Base-by-base conservation (phyloP, 805 yeast genomes). In the Candida coleopterorum region DNA sequence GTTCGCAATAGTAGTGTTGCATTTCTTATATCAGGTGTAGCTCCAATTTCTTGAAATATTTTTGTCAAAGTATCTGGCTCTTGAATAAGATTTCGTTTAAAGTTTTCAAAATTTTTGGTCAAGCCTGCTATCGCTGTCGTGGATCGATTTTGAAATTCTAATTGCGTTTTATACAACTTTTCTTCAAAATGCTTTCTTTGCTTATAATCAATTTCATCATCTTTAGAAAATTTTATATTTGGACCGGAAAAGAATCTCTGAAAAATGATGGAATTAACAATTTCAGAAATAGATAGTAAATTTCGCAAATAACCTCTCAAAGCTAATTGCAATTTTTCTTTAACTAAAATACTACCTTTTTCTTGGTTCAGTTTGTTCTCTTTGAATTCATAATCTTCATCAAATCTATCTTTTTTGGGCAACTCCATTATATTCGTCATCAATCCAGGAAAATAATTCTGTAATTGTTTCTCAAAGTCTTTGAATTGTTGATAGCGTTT, bases 271-370 rank as follows among this genome's bases (percentile, higher is more conserved):
- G 79, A 73, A 34, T 72, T 69, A 1, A 78, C 64, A 0, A 86
- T 70, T 31, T 77, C 81, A 5, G 75, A 68, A 29, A 75, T 72
- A 23, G 70, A 62, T 8, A 74, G 50, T 12, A 89, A 56, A 2
- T 69, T 55, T 20, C 71, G 64, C 32, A 90, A 50, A 49, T 85
- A 90, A 0, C 87, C 85, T 32, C 97, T 68, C 30, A 90, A 65
- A 0, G 94, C 75, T 8, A 87, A 68, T 29, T 97, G 66, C 46
- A 86, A 72, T 45, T 78, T 80, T 55, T 90, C 97, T 20, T 94
- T 71, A 2, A 79, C 74, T 21, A 85, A 24, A 9, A n/a, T 31
- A 29, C 4, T 33, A 4, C 4, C 6, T 23, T 25, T 20, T 9
- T 28, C 22, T 4, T 4, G 18, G 17, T 29, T 24, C 7, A 22